Percentiles rank a stretch among this genome's conserved stretches.
Evolutionary conservation across 2,329 filamentous ascomycete species (phyloP).

Genomic region (Cordyceps tenuipes): DNA sequence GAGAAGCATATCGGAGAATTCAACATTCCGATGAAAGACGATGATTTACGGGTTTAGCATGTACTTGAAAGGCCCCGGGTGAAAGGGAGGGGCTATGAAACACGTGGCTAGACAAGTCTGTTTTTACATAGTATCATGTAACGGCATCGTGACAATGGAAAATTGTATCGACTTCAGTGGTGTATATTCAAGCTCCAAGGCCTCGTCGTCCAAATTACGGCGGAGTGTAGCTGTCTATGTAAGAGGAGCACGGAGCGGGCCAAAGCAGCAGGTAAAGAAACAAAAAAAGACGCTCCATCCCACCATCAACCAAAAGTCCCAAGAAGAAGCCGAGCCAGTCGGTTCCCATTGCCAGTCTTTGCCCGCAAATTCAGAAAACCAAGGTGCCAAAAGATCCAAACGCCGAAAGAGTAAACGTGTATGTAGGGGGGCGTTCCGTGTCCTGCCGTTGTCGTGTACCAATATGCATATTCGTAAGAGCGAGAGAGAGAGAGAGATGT

Average conservation of each 20-base stretch:
- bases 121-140: no score
- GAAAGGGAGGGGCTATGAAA: neutral
- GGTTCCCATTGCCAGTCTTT: neutral
- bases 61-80: no score
- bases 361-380: neutral
- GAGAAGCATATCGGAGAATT: neutral
- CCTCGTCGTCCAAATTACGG: neutral
- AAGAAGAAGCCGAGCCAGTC: neutral
- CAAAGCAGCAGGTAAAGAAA: no score
- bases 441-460: constrained; percentile 7
- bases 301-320: neutral
- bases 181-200: neutral
- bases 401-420: neutral
- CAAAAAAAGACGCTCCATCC: neutral
- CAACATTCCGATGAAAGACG: neutral
- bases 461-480: neutral
- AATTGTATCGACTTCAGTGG: no score
- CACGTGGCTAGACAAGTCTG: neutral
- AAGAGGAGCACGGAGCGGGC: neutral
- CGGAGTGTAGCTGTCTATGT: neutral
- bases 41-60: neutral
- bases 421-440: constrained; percentile 4
- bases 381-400: neutral
- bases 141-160: no score
- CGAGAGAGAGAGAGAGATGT: neutral